Conservation (phyloP, 2,329 filamentous ascomycete genomes). For the Truncatella angustata region DNA sequence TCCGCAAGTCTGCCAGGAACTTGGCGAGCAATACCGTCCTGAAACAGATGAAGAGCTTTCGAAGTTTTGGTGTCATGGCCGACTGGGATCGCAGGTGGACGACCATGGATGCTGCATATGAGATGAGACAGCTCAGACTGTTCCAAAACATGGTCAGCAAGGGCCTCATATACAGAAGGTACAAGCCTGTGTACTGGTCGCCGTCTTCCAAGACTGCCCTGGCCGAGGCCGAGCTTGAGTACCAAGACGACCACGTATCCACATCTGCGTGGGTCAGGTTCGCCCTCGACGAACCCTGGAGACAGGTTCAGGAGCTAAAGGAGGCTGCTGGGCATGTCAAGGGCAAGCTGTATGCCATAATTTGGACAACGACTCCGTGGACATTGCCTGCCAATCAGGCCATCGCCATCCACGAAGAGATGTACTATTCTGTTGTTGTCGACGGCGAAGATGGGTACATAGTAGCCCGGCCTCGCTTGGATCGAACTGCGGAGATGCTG, state of each 20-base stretch:
- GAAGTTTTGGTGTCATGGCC: constrained; percentile 73
- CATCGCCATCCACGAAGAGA: constrained; percentile 74
- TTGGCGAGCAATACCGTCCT: constrained; percentile 68
- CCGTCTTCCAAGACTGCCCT: constrained; percentile 75
- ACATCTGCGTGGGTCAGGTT: constrained; percentile 79
- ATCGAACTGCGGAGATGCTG: constrained; percentile 52
- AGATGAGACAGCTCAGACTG: constrained; percentile 70
- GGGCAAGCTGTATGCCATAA: constrained; percentile 69
- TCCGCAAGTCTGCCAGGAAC: constrained; percentile 62
- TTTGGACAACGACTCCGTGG: constrained; percentile 99
- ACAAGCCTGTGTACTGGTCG: constrained; percentile 86
- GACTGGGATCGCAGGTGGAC: constrained; percentile 77
- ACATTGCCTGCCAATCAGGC: constrained; percentile 90
- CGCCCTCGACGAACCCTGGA: constrained; percentile 54
- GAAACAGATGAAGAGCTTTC: constrained; percentile 72
- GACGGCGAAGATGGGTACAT: constrained; percentile 60
- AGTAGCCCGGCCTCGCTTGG: constrained; percentile 68
- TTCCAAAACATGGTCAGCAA: constrained; percentile 74
- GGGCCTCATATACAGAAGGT: constrained; percentile 72
- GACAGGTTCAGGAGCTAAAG: constrained; percentile 33
- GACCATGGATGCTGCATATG: constrained; percentile 76
- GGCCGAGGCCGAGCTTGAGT: constrained; percentile 83
- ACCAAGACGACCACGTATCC: constrained; percentile 71
- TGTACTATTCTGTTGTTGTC: constrained; percentile 71
- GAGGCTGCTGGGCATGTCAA: constrained; percentile 37